A percentile compares a stretch with the other conserved stretches of the same genome.
Conservation (phyloP, 495 filamentous ascomycete genomes). For the Lepidopterella palustris region DNA sequence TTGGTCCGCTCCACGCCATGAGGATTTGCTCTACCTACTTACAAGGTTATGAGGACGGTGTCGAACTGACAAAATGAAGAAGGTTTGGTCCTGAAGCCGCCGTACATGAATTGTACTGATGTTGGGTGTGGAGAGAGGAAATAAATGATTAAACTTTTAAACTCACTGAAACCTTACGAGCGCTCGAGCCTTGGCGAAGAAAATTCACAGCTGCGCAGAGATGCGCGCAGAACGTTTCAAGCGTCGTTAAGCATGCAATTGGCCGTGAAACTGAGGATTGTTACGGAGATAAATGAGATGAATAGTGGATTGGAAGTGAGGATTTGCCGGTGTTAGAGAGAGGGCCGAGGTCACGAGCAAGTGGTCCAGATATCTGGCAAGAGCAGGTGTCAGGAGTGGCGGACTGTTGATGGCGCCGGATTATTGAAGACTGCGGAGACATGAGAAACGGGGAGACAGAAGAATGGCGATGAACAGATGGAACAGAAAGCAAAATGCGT, state of each 20-base stretch:
- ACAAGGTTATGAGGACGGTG: not conserved
- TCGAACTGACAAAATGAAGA: not conserved
- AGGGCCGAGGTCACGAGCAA: conserved; percentile 6
- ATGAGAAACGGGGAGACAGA: not conserved
- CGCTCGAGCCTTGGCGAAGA: not conserved
- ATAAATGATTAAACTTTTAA: too few species aligned
- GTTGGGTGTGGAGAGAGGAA: not conserved
- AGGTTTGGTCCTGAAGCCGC: not conserved
- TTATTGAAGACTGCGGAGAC: not conserved
- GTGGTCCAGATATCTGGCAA: not conserved
- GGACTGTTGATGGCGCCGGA: not conserved
- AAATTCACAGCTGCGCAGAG: not conserved
- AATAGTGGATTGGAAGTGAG: not conserved
- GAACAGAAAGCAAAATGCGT: conserved; percentile 12
- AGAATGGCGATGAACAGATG: conserved; percentile 10
- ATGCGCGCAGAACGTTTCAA: not conserved
- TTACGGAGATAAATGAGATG: not conserved
- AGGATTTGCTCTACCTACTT: not conserved
- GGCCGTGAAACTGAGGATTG: not conserved
- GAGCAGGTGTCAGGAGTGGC: not conserved
- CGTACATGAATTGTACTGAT: too few species aligned
- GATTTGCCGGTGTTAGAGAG: conserved; percentile 19
- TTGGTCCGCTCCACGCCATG: conserved; percentile 27
- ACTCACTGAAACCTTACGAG: not conserved
- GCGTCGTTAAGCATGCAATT: not conserved